These are phyloP conservation scores for Xylaria sp. DNA, from an alignment of 2,329 filamentous ascomycete genomes.

Conservation along the genomic window DNA sequence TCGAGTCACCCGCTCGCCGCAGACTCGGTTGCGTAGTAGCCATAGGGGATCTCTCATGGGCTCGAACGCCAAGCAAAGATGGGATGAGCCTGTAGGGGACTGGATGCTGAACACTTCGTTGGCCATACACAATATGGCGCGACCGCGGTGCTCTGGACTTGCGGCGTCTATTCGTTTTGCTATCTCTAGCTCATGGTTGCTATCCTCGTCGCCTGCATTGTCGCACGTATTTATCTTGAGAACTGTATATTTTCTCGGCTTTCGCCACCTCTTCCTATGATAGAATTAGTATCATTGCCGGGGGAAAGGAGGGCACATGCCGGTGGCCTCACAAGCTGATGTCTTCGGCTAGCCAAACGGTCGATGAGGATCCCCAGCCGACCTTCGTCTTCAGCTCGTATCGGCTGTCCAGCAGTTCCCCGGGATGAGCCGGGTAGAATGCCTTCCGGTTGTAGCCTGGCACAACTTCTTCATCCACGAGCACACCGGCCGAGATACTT, in stretches of 20 bases:
- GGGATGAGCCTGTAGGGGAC: slow-evolving; percentile 9
- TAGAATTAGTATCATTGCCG: too few species aligned
- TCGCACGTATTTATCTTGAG: slow-evolving; percentile 15
- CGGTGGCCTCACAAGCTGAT: slow-evolving; percentile 16
- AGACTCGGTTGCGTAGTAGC: slow-evolving; percentile 8
- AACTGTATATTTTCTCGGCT: slow-evolving; percentile 17
- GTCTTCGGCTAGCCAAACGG: slow-evolving; percentile 20
- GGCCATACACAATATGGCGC: slow-evolving; percentile 9
- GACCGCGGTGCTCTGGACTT: slow-evolving; percentile 17
- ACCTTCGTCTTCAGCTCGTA: slow-evolving; percentile 22
- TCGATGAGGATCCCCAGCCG: slow-evolving; percentile 22
- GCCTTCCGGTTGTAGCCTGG: slow-evolving; percentile 6
- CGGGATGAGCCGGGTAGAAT: slow-evolving; percentile 18
- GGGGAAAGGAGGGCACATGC: background rate
- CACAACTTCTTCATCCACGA: background rate
- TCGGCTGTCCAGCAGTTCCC: slow-evolving; percentile 14
- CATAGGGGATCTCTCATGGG: slow-evolving; percentile 19
- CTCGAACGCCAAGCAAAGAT: slow-evolving; percentile 17
- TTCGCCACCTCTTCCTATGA: slow-evolving; percentile 11
- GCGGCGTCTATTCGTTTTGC: slow-evolving; percentile 1
- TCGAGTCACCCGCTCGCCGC: background rate
- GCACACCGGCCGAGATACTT: background rate
- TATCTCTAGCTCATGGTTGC: slow-evolving; percentile 11
- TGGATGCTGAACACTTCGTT: slow-evolving; percentile 6
- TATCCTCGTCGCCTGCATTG: background rate